A percentile compares a stretch with the other conserved stretches of the same genome.
phyloP scores from a whole-genome alignment of 306 rosid genomes.

The Adenanthera pavonina region DNA sequence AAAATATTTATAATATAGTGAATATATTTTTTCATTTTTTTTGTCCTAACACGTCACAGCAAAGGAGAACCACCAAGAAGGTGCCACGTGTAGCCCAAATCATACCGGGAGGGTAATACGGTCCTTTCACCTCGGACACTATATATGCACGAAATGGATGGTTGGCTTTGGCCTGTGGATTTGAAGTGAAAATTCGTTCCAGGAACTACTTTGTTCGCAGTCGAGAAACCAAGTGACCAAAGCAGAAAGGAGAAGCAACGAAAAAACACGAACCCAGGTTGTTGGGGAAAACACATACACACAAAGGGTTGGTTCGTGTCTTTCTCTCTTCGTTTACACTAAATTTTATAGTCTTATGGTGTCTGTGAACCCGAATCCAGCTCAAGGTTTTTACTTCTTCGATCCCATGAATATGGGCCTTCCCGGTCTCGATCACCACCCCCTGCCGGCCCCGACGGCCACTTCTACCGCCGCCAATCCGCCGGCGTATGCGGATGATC shows the following conservation, averaged over 20 bases:
- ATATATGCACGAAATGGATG: neutral
- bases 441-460: slow-evolving; percentile 39
- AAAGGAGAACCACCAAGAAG: neutral
- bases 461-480: slow-evolving; percentile 4
- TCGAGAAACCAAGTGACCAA: neutral
- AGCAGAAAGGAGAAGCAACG: neutral
- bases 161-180: neutral
- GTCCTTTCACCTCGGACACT: neutral
- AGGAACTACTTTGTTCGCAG: neutral
- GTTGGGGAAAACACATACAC: neutral
- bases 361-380: slow-evolving; percentile 55
- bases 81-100: neutral
- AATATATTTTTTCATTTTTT: no score
- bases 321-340: slow-evolving; percentile 7
- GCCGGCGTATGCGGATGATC: slow-evolving; percentile 46
- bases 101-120: neutral
- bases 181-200: neutral
- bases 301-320: neutral
- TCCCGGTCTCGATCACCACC: slow-evolving; percentile 35
- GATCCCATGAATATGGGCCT: slow-evolving; percentile 49
- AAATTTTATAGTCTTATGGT: slow-evolving; percentile 37
- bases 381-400: slow-evolving; percentile 51
- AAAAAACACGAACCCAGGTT: neutral
- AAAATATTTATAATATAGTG: no score
- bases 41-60: neutral